phyloP scores from a whole-genome alignment of 495 filamentous ascomycete genomes.

The Immersiella caudata region DNA sequence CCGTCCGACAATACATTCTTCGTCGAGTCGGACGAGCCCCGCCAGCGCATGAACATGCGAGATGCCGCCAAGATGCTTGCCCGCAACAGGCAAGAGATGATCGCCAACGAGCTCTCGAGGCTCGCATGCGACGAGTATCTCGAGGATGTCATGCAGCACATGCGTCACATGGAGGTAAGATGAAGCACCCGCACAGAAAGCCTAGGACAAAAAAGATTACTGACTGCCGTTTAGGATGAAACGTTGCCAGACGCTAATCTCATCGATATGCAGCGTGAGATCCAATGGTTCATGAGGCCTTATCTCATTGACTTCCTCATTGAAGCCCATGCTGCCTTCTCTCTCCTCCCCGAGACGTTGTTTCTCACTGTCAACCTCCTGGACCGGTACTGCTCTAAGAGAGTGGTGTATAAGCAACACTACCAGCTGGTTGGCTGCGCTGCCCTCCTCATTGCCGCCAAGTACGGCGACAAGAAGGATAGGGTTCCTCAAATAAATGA shows the following conservation, averaged over 20 bases:
- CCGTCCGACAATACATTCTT: slow-evolving; percentile 71
- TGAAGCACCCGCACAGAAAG: slow-evolving; percentile 6
- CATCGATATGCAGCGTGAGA: slow-evolving; percentile 98
- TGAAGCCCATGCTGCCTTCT: slow-evolving; percentile 94
- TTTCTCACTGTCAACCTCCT: slow-evolving; percentile 96
- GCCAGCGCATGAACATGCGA: slow-evolving; percentile 58
- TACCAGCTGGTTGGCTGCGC: slow-evolving; percentile 98
- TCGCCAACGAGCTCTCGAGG: slow-evolving; percentile 85
- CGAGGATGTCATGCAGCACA: slow-evolving; percentile 88
- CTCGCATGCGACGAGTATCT: slow-evolving; percentile 84
- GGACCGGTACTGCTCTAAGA: slow-evolving; percentile 94
- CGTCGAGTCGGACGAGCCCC: slow-evolving; percentile 74
- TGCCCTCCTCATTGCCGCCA: slow-evolving; percentile 93
- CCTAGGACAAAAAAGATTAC: neutral
- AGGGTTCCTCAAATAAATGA: slow-evolving; percentile 93
- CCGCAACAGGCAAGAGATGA: slow-evolving; percentile 75
- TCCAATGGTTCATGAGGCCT: slow-evolving; percentile 99
- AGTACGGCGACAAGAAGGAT: slow-evolving; percentile 99
- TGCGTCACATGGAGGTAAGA: slow-evolving; percentile 93
- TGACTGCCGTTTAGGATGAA: slow-evolving; percentile 61
- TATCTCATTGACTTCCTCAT: slow-evolving; percentile 98
- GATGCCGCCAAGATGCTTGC: slow-evolving; percentile 74
- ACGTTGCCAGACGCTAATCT: slow-evolving; percentile 94
- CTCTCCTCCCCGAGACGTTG: slow-evolving; percentile 88
- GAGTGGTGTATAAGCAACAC: slow-evolving; percentile 99